Conservation (phyloP, 2,329 filamentous ascomycete genomes). For the Capronia americana region DNA sequence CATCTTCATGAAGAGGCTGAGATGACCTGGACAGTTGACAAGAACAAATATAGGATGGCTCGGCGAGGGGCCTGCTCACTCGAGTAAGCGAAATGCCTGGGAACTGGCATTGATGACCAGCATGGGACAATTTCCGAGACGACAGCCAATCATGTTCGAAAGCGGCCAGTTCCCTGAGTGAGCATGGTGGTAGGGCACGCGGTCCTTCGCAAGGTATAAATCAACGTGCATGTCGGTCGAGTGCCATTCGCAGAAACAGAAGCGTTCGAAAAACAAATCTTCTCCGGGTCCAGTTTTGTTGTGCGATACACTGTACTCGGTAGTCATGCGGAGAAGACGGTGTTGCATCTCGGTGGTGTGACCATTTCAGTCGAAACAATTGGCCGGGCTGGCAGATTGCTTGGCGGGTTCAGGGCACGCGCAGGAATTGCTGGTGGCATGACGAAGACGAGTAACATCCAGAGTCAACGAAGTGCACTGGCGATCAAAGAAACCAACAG, state of each 20-base stretch:
- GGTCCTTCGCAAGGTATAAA: constrained; percentile 12
- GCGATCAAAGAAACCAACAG: not conserved
- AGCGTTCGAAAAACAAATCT: not conserved
- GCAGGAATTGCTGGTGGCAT: not conserved
- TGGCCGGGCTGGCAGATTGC: not conserved
- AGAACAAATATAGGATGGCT: constrained; percentile 1
- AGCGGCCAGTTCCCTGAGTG: not conserved
- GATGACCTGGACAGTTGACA: not conserved
- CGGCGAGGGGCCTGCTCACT: constrained; percentile 1
- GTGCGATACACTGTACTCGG: too few species aligned
- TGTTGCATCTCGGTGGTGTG: not conserved
- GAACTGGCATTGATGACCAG: constrained; percentile 6
- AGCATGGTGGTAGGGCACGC: not conserved
- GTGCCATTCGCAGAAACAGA: constrained; percentile 21
- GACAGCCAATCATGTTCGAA: constrained; percentile 13
- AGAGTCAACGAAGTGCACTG: not conserved
- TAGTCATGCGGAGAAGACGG: constrained; percentile 3
- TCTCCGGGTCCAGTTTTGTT: not conserved
- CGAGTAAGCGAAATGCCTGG: constrained; percentile 7
- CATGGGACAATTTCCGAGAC: constrained; percentile 15
- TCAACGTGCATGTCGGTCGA: constrained; percentile 22
- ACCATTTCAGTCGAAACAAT: not conserved
- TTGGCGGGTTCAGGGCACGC: not conserved
- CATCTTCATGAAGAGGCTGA: constrained; percentile 8
- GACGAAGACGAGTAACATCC: not conserved